Conservation (phyloP, 2,329 filamentous ascomycete genomes). For the Xylaria hypoxylon region DNA sequence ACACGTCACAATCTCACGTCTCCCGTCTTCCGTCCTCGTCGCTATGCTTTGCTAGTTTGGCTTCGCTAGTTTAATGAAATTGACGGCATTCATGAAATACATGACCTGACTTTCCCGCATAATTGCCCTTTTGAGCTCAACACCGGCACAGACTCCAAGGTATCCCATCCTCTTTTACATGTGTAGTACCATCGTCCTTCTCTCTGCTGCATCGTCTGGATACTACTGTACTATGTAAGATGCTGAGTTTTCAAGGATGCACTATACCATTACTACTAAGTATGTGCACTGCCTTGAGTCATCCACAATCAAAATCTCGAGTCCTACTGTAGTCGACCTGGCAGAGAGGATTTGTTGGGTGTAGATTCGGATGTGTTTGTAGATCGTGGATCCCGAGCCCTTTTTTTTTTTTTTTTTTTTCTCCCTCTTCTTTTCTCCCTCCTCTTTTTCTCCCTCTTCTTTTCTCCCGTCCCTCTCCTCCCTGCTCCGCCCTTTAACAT, state of each 20-base stretch:
- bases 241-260: conserved; percentile 1
- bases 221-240: neutral
- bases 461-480: neutral
- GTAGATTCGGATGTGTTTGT: conserved; percentile 14
- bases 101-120: conserved; percentile 5
- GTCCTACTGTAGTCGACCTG: conserved; percentile 12
- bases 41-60: conserved; percentile 15
- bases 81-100: neutral
- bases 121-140: conserved; percentile 10
- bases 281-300: too few relatives aligned
- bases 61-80: neutral
- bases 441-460: neutral
- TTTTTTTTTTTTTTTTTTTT: neutral
- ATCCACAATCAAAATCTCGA: conserved; percentile 4
- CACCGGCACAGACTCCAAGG: neutral
- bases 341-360: conserved; percentile 14
- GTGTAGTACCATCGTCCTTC: neutral
- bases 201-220: neutral
- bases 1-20: conserved; percentile 20
- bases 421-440: neutral
- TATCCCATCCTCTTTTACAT: too few relatives aligned
- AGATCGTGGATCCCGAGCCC: conserved; percentile 26
- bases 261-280: too few relatives aligned
- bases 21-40: neutral
- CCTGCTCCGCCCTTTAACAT: conserved; percentile 12